These are phyloP conservation scores for Globisporangium heterothallicum DNA, from an alignment of 352 stramenopile species.

Conservation along the genomic window DNA sequence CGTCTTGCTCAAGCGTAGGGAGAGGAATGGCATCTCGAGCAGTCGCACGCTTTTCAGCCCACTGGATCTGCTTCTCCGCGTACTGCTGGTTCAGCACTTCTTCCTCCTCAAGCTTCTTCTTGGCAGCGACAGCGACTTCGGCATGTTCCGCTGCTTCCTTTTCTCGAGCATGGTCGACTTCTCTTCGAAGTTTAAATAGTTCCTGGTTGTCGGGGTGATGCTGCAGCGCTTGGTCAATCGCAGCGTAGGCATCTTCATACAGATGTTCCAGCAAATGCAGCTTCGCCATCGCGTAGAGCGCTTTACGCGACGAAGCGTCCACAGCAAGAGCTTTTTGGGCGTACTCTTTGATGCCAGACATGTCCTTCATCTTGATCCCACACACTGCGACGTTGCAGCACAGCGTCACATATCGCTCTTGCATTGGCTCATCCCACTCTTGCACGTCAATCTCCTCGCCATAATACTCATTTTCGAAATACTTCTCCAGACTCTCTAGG, in stretches of 20 bases:
- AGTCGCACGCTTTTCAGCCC: constrained; percentile 25
- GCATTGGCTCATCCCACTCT: constrained; percentile 40
- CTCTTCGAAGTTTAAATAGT: constrained; percentile 39
- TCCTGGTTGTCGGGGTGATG: constrained; percentile 39
- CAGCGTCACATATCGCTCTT: constrained; percentile 50
- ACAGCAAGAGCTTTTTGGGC: constrained; percentile 49
- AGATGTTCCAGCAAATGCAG: constrained; percentile 54
- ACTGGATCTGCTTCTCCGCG: constrained; percentile 42
- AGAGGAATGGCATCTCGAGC: constrained; percentile 32
- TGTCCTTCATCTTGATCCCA: constrained; percentile 57
- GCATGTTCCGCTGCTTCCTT: constrained; percentile 23
- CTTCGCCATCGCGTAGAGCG: constrained; percentile 68
- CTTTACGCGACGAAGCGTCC: constrained; percentile 43
- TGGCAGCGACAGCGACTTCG: constrained; percentile 30
- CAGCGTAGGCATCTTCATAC: constrained; percentile 37
- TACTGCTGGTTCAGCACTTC: constrained; percentile 14
- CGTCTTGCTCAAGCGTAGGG: constrained; percentile 66
- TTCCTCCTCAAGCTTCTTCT: constrained; percentile 33
- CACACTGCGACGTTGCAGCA: constrained; percentile 79
- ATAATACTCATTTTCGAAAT: constrained; percentile 47
- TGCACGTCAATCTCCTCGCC: constrained; percentile 21
- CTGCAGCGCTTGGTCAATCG: constrained; percentile 31
- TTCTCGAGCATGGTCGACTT: constrained; percentile 33
- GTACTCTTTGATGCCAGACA: constrained; percentile 51
- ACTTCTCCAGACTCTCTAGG: constrained; percentile 27